Evolutionary conservation across 768 basidiomycete species (phyloP).

Genomic region (Holtermannia corniformis): DNA sequence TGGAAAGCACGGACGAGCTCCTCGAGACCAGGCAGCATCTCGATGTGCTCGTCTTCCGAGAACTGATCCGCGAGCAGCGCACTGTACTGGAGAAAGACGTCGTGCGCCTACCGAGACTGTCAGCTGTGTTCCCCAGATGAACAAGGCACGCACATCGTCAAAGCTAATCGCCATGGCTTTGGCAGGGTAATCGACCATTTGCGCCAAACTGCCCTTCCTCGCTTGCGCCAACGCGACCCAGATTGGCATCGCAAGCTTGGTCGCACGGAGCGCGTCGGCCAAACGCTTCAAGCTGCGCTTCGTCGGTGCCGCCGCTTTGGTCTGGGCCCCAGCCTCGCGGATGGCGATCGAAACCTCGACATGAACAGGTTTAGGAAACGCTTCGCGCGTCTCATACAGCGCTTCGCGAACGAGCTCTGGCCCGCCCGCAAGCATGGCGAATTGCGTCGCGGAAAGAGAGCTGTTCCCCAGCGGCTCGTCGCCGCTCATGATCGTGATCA

Average conservation of each 20-base stretch:
- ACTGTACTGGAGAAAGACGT: slow-evolving; percentile 81
- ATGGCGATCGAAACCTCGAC: slow-evolving; percentile 6
- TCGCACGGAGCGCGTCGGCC: slow-evolving; percentile 32
- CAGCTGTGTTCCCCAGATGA: slow-evolving; percentile 15
- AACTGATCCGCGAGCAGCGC: slow-evolving; percentile 74
- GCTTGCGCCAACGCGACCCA: slow-evolving; percentile 88
- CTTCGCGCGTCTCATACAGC: slow-evolving; percentile 36
- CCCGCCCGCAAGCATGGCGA: slow-evolving; percentile 84
- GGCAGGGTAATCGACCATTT: slow-evolving; percentile 19
- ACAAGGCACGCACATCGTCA: slow-evolving; percentile 60
- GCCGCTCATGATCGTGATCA: slow-evolving; percentile 92
- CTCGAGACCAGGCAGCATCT: slow-evolving; percentile 61
- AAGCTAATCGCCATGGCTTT: slow-evolving; percentile 62
- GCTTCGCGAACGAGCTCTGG: slow-evolving; percentile 78
- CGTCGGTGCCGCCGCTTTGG: slow-evolving; percentile 26
- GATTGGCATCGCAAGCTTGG: slow-evolving; percentile 70
- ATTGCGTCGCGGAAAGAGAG: slow-evolving; percentile 70
- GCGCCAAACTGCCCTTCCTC: slow-evolving; percentile 42
- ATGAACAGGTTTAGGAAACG: slow-evolving; percentile 18
- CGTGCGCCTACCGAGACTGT: slow-evolving; percentile 58
- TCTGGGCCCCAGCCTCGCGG: slow-evolving; percentile 15
- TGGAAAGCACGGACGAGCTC: slow-evolving; percentile 69
- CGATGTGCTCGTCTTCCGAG: slow-evolving; percentile 59
- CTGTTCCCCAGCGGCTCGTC: slow-evolving; percentile 77
- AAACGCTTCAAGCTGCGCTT: slow-evolving; percentile 35